Conservation (phyloP, 2,329 filamentous ascomycete species). For the Stagonosporopsis rhizophila region DNA sequence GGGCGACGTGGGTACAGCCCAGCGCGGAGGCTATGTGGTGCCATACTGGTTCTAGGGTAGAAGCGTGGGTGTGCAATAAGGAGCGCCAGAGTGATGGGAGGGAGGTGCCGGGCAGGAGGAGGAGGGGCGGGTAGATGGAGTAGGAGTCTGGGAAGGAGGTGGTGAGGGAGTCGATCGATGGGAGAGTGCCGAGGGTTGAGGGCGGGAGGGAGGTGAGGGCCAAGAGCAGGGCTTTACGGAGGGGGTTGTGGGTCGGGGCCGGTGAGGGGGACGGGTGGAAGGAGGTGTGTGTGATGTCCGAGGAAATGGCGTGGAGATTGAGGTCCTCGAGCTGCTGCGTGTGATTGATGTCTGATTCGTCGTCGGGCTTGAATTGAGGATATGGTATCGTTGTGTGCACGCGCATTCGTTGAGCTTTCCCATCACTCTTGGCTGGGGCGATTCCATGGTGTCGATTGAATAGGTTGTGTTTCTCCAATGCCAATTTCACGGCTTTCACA, state of each 20-base stretch:
- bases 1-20: constrained; percentile 62
- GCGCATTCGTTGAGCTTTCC: constrained; percentile 24
- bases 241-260: constrained; percentile 23
- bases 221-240: constrained; percentile 31
- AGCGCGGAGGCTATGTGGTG: constrained; percentile 48
- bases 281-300: constrained; percentile 24
- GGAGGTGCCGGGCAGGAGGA: constrained; percentile 57
- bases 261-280: not conserved
- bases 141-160: constrained; percentile 52
- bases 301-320: constrained; percentile 16
- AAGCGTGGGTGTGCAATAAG: constrained; percentile 34
- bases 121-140: constrained; percentile 64
- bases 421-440: constrained; percentile 12
- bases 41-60: constrained; percentile 34
- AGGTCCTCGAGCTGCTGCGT: constrained; percentile 8
- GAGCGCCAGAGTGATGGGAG: not conserved
- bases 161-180: constrained; percentile 27
- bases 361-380: too few species aligned
- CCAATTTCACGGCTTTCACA: constrained; percentile 51
- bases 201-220: constrained; percentile 25
- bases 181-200: constrained; percentile 19
- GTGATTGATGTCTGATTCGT: too few species aligned
- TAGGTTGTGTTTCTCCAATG: constrained; percentile 40
- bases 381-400: constrained; percentile 28
- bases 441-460: constrained; percentile 44